A percentile compares a stretch with the other conserved stretches of the same genome.
These are phyloP conservation scores for Penicillium alfredii DNA, from an alignment of 495 filamentous ascomycete species.

Conservation along the genomic window DNA sequence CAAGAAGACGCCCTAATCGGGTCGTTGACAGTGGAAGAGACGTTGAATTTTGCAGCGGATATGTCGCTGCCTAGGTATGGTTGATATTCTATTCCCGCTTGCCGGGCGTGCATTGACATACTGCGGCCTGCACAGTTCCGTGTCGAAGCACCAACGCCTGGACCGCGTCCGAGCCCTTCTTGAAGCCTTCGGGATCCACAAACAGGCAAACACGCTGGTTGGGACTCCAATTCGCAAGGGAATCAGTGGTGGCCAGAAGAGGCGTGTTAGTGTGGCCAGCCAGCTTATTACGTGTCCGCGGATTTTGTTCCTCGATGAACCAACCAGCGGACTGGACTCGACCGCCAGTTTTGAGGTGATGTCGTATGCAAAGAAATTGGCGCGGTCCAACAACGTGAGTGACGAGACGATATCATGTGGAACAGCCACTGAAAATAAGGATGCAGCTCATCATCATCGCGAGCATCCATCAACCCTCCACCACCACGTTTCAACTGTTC, in stretches of 20 bases:
- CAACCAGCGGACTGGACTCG: conserved; percentile 73
- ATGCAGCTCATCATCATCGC: conserved; percentile 62
- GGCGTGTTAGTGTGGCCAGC: conserved; percentile 68
- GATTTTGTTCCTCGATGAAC: conserved; percentile 77
- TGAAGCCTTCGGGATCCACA: conserved; percentile 54
- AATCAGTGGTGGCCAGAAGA: conserved; percentile 74
- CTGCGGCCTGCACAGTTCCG: conserved; percentile 24
- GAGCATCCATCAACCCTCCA: conserved; percentile 77
- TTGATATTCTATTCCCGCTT: not conserved
- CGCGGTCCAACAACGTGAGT: conserved; percentile 57
- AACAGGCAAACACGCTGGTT: conserved; percentile 60
- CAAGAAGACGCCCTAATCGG: conserved; percentile 81
- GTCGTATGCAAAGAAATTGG: conserved; percentile 56
- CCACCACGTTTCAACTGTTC: conserved; percentile 68
- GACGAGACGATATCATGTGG: not conserved
- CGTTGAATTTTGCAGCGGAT: conserved; percentile 61
- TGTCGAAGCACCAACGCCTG: conserved; percentile 43
- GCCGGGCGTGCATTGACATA: too few relatives aligned
- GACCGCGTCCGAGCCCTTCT: conserved; percentile 52
- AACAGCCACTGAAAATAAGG: not conserved
- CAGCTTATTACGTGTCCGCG: conserved; percentile 74
- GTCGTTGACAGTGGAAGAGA: conserved; percentile 70
- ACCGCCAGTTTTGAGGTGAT: conserved; percentile 64
- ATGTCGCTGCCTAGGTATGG: conserved; percentile 51
- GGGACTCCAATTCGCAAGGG: conserved; percentile 77